Evolutionary conservation across 2,329 filamentous ascomycete species (phyloP).

Genomic region (Paecilomyces dactylethromorphus): DNA sequence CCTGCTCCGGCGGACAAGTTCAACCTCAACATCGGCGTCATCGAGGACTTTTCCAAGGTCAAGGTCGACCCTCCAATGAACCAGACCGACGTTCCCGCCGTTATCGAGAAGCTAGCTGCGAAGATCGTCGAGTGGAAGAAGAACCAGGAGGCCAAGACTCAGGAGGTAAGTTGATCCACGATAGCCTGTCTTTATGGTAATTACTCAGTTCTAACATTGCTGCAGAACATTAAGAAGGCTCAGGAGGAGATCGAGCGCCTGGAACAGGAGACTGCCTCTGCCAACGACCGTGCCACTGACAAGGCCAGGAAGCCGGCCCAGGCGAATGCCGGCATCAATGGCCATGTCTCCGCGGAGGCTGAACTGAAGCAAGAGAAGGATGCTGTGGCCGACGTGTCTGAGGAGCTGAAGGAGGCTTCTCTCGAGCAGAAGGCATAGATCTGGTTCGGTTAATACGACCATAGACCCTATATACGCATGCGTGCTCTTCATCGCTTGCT

Average conservation of each 20-base stretch:
- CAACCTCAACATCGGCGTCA: conserved; percentile 83
- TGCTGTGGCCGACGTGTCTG: conserved; percentile 51
- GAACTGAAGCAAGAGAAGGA: conserved; percentile 53
- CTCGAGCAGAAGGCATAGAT: conserved; percentile 49
- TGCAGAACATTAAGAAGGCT: conserved; percentile 91
- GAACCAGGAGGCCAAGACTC: conserved; percentile 82
- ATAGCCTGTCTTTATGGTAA: background rate
- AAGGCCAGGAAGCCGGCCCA: conserved; percentile 48
- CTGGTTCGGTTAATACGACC: background rate
- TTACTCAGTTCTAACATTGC: conserved; percentile 15
- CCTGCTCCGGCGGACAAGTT: conserved; percentile 55
- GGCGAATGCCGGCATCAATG: conserved; percentile 48
- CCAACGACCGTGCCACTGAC: conserved; percentile 43
- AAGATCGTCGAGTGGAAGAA: conserved; percentile 89
- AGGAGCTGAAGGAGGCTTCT: conserved; percentile 54
- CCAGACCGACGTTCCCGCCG: conserved; percentile 69
- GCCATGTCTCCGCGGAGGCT: conserved; percentile 45
- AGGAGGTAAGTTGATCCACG: conserved; percentile 61
- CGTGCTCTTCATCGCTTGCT: conserved; percentile 1
- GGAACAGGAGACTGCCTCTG: conserved; percentile 60
- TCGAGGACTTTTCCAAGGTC: conserved; percentile 81
- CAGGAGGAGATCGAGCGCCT: conserved; percentile 91
- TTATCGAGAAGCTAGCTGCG: conserved; percentile 82
- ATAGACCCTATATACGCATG: conserved; percentile 5
- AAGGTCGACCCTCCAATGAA: conserved; percentile 83